phyloP scores from a whole-genome alignment of 108 stramenopile genomes.

The Nannochloropsis oceanica region DNA sequence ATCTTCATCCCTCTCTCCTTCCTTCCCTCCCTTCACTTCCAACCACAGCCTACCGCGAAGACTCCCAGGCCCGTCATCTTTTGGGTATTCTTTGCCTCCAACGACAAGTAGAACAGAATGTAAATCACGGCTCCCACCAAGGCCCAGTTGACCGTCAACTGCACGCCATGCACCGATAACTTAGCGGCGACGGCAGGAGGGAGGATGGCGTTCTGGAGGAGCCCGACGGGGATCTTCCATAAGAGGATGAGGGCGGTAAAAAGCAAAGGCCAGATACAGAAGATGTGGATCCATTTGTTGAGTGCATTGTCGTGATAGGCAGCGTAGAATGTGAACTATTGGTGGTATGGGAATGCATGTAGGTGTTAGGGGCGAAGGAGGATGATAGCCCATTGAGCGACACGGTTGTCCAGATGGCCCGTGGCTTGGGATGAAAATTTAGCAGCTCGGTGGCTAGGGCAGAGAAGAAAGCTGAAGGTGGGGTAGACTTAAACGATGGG shows the following conservation, averaged over 20 bases:
- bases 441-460: no score
- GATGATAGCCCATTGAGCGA: no score
- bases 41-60: neutral
- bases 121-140: neutral
- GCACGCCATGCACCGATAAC: neutral
- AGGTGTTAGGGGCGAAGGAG: no score
- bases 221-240: neutral
- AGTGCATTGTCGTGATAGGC: conserved; percentile 3
- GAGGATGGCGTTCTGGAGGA: neutral
- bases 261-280: neutral
- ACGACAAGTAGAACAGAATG: neutral
- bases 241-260: conserved; percentile 4
- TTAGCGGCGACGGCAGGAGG: neutral
- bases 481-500: no score
- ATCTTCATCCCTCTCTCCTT: neutral
- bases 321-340: conserved; percentile 4
- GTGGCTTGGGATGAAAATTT: no score
- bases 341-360: neutral
- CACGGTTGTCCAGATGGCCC: no score
- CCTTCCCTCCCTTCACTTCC: neutral
- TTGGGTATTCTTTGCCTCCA: neutral
- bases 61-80: neutral
- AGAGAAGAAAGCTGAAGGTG: no score
- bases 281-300: conserved; percentile 16
- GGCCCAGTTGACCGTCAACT: neutral